A percentile compares a stretch with the other conserved stretches of the same genome.
These are phyloP conservation scores for Lignosus rhinocerotis DNA, from an alignment of 1,284 basidiomycete species.

Conservation along the genomic window DNA sequence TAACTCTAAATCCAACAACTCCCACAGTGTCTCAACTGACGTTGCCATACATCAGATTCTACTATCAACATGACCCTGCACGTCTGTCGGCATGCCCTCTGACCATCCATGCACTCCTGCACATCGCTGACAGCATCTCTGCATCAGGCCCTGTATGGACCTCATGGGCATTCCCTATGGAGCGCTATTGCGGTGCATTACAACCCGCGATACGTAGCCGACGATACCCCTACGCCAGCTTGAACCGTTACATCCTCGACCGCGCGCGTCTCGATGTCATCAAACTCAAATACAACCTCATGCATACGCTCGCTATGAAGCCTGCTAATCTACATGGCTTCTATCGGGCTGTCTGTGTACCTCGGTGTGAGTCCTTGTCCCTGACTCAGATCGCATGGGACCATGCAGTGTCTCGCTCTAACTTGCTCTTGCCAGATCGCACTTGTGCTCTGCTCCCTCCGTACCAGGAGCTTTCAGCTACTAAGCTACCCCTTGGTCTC, in stretches of 20 bases:
- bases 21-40: too few species aligned
- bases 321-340: not conserved
- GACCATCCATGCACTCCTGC: constrained; percentile 42
- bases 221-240: constrained; percentile 28
- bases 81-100: constrained; percentile 39
- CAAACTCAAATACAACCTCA: constrained; percentile 6
- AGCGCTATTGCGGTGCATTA: constrained; percentile 37
- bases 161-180: constrained; percentile 41
- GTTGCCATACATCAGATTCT: constrained; percentile 33
- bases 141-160: constrained; percentile 38
- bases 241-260: constrained; percentile 27
- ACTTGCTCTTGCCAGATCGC: not conserved
- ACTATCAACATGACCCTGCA: constrained; percentile 37
- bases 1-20: too few species aligned
- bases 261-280: constrained; percentile 8
- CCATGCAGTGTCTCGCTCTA: not conserved
- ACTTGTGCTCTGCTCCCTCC: not conserved
- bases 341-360: not conserved
- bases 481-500: not conserved
- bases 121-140: constrained; percentile 35
- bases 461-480: not conserved
- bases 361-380: not conserved
- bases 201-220: constrained; percentile 28
- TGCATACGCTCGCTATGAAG: not conserved
- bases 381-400: not conserved